A percentile compares a stretch with the other conserved stretches of the same genome.
Conservation (phyloP, 1,139 yeast species). For the Yamadazyma oceani region DNA sequence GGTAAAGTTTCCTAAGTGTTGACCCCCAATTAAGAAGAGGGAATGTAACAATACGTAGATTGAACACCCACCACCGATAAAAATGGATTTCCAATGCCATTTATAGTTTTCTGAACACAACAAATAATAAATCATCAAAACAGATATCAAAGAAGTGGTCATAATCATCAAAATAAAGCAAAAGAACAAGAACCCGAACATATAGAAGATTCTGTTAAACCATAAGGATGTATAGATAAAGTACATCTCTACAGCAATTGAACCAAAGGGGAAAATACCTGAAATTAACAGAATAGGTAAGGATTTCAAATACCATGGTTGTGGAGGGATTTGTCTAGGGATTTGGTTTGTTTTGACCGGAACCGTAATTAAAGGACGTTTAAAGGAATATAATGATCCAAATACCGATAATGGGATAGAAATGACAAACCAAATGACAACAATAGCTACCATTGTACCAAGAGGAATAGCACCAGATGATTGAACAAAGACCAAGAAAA, state of each 20-base stretch:
- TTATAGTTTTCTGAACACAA: slow-evolving; percentile 89
- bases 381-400: slow-evolving; percentile 79
- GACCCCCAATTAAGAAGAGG: slow-evolving; percentile 66
- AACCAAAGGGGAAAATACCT: slow-evolving; percentile 93
- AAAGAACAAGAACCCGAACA: slow-evolving; percentile 95
- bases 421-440: slow-evolving; percentile 80
- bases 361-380: slow-evolving; percentile 53
- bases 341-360: slow-evolving; percentile 93
- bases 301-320: slow-evolving; percentile 79
- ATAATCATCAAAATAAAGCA: slow-evolving; percentile 79
- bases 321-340: slow-evolving; percentile 92
- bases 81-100: slow-evolving; percentile 96
- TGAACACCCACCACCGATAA: slow-evolving; percentile 88
- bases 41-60: slow-evolving; percentile 84
- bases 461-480: slow-evolving; percentile 96
- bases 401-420: slow-evolving; percentile 81
- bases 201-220: slow-evolving; percentile 92
- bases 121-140: slow-evolving; percentile 79
- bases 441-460: slow-evolving; percentile 82
- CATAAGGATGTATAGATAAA: slow-evolving; percentile 85
- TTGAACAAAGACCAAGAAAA: slow-evolving; percentile 72
- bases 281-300: slow-evolving; percentile 70
- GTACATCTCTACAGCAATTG: slow-evolving; percentile 92
- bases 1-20: slow-evolving; percentile 66
- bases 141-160: slow-evolving; percentile 79